Percentiles rank a stretch among this genome's conserved stretches.
Evolutionary conservation across 176 grass and related monocot genomes (phyloP).

Genomic region (Elymus sibiricus): DNA sequence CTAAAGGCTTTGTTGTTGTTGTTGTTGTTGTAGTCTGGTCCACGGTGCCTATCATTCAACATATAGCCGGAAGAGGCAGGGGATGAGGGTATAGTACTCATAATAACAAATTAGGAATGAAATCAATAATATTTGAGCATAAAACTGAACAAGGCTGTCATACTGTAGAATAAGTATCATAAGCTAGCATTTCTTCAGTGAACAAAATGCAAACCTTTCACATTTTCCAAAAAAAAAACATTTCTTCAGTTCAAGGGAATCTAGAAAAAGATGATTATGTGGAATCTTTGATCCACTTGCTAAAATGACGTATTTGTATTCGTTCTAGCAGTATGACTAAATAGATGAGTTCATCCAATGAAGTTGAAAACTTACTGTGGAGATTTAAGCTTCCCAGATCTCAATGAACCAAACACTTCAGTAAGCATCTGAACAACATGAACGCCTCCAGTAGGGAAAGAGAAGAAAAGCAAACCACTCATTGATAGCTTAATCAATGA

Average conservation of each 20-base stretch:
- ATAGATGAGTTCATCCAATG: background rate
- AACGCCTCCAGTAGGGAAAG: slow-evolving; percentile 56
- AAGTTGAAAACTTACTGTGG: slow-evolving; percentile 54
- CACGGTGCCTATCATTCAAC: background rate
- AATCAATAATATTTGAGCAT: background rate
- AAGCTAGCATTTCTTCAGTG: background rate
- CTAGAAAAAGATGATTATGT: background rate
- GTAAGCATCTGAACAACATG: slow-evolving; percentile 64
- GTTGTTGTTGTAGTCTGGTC: too few relatives aligned
- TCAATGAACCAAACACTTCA: slow-evolving; percentile 59
- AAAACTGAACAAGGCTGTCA: slow-evolving; percentile 8
- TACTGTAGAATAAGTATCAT: background rate
- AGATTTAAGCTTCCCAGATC: slow-evolving; percentile 65
- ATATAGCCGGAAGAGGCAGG: background rate
- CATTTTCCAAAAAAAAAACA: background rate
- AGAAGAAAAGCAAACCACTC: slow-evolving; percentile 81
- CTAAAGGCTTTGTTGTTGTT: too few relatives aligned
- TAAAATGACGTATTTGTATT: background rate
- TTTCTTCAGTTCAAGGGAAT: background rate
- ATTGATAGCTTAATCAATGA: slow-evolving; percentile 90
- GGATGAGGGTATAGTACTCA: background rate
- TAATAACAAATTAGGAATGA: slow-evolving; percentile 11
- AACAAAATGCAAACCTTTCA: too few relatives aligned
- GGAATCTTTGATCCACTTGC: background rate
- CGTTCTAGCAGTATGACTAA: background rate